Evolutionary conservation across 164 flowering plant genomes (phyloP).

Genomic region (Malania oleifera): DNA sequence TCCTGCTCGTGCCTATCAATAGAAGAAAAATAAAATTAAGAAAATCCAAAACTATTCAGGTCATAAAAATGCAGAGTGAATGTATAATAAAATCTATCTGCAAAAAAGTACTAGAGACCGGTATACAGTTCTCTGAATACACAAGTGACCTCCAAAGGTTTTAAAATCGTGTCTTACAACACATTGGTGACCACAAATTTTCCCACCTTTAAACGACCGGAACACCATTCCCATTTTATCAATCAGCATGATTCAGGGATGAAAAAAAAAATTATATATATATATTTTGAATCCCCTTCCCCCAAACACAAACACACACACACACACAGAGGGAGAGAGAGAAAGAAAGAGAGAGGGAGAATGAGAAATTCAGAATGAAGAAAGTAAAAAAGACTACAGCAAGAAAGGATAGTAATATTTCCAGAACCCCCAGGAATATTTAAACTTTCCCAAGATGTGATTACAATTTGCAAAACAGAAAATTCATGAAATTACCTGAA

Average conservation of each 20-base stretch:
- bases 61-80: neutral
- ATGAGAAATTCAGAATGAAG: neutral
- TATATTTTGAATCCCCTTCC: too few relatives aligned
- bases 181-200: too few relatives aligned
- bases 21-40: slow-evolving; percentile 7
- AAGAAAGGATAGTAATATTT: neutral
- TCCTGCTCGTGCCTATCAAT: slow-evolving; percentile 84
- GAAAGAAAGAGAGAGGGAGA: too few relatives aligned
- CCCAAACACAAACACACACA: too few relatives aligned
- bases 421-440: neutral
- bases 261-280: too few relatives aligned
- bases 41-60: slow-evolving; percentile 6
- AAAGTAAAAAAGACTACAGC: neutral
- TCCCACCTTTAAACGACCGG: too few relatives aligned
- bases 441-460: neutral
- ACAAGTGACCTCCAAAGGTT: too few relatives aligned
- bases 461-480: neutral
- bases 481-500: slow-evolving; percentile 57
- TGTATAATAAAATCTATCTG: neutral
- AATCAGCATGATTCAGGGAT: too few relatives aligned
- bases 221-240: too few relatives aligned
- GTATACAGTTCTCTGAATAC: too few relatives aligned
- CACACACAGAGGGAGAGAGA: too few relatives aligned
- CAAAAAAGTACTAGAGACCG: neutral
- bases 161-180: too few relatives aligned